A percentile compares a stretch with the other conserved stretches of the same genome.
These are phyloP conservation scores for Coemansia sp. DNA, from an alignment of 192 early-diverging fungal genomes.

Conservation along the genomic window DNA sequence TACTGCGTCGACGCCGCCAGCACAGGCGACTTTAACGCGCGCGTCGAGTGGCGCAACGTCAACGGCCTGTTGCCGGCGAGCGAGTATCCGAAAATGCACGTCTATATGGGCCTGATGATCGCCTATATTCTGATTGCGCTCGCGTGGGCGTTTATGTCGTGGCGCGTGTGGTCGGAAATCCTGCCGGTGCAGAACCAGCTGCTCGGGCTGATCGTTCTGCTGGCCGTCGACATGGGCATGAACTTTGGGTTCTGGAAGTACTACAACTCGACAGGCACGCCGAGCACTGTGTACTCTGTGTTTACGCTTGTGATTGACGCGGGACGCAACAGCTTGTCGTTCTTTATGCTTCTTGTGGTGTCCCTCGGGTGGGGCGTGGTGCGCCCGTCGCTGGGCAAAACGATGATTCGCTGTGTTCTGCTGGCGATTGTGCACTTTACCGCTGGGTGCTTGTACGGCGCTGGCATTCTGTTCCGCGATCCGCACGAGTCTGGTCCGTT, in stretches of 20 bases:
- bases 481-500: slow-evolving; percentile 64
- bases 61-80: slow-evolving; percentile 81
- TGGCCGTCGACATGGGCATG: slow-evolving; percentile 89
- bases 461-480: slow-evolving; percentile 72
- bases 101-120: slow-evolving; percentile 74
- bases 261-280: slow-evolving; percentile 62
- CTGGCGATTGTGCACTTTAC: slow-evolving; percentile 82
- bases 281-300: slow-evolving; percentile 66
- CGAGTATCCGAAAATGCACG: slow-evolving; percentile 88
- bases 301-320: slow-evolving; percentile 81
- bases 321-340: slow-evolving; percentile 87
- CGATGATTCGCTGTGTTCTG: slow-evolving; percentile 82
- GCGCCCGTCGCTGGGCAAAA: slow-evolving; percentile 81
- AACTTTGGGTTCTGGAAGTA: slow-evolving; percentile 83
- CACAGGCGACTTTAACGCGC: slow-evolving; percentile 55
- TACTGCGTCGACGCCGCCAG: slow-evolving; percentile 69
- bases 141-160: slow-evolving; percentile 76
- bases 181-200: slow-evolving; percentile 91
- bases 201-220: slow-evolving; percentile 77
- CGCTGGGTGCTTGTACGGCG: slow-evolving; percentile 83
- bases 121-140: slow-evolving; percentile 74
- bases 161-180: slow-evolving; percentile 84
- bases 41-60: slow-evolving; percentile 69
- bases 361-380: slow-evolving; percentile 96
- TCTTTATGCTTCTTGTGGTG: slow-evolving; percentile 95